Evolutionary conservation across 345 rosid genomes (phyloP).

Genomic region (Noccaea bulbosa): DNA sequence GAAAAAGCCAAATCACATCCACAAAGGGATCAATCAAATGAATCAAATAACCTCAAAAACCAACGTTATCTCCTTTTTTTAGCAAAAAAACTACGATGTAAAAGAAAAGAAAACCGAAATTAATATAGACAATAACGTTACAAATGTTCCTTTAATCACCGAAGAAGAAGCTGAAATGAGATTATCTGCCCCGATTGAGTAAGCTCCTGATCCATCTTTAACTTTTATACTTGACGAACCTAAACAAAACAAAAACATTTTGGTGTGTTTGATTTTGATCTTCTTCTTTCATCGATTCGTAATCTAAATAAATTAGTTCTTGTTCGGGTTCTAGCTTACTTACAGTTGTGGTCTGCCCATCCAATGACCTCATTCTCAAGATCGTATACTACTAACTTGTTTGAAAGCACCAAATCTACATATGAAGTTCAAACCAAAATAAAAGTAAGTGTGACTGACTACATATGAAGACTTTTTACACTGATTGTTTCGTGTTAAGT

Average conservation of each 20-base stretch:
- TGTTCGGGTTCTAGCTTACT: conserved; percentile 44
- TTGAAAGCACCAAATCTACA: conserved; percentile 91
- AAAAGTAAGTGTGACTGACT: conserved; percentile 11
- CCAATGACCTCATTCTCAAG: conserved; percentile 78
- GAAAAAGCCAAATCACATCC: conserved; percentile 21
- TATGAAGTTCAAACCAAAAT: conserved; percentile 1
- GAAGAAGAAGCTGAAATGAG: conserved; percentile 48
- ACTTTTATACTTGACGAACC: conserved; percentile 82
- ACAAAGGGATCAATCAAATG: conserved; percentile 27
- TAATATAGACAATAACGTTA: conserved; percentile 48
- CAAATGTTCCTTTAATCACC: conserved; percentile 25
- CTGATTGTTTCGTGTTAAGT: too few relatives aligned
- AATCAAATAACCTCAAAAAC: conserved; percentile 27
- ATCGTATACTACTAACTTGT: conserved; percentile 87
- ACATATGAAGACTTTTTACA: not conserved
- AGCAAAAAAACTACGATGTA: conserved; percentile 39
- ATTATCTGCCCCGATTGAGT: conserved; percentile 59
- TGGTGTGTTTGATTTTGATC: not conserved
- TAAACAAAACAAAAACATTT: conserved; percentile 31
- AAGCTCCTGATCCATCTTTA: conserved; percentile 57
- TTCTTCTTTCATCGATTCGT: not conserved
- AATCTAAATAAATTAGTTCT: conserved; percentile 13
- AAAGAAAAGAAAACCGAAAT: conserved; percentile 49
- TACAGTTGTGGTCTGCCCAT: conserved; percentile 90
- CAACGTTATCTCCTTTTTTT: not conserved